phyloP scores from a whole-genome alignment of 2,329 filamentous ascomycete genomes.

The Aspergillus thermomutatus region DNA sequence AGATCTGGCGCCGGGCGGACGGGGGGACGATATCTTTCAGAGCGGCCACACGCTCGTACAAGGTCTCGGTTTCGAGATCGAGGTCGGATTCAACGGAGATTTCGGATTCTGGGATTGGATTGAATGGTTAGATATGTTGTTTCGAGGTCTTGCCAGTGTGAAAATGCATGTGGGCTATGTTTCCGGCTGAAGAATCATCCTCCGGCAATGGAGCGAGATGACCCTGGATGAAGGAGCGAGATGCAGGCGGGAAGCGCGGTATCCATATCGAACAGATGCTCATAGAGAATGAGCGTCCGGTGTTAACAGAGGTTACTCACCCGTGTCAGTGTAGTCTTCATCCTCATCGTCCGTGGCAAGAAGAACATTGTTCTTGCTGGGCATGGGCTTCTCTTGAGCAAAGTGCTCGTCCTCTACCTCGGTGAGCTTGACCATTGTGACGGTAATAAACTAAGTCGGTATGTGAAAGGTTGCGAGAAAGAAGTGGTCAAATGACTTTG shows the following conservation, averaged over 20 bases:
- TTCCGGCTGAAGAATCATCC: not conserved
- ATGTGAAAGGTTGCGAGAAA: slow-evolving; percentile 2
- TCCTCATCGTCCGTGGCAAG: slow-evolving; percentile 58
- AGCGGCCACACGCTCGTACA: slow-evolving; percentile 68
- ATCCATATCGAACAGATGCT: not conserved
- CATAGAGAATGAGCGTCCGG: not conserved
- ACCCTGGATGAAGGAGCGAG: not conserved
- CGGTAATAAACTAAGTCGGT: slow-evolving; percentile 12
- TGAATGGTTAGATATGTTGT: slow-evolving; percentile 11
- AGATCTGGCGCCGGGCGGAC: slow-evolving; percentile 65
- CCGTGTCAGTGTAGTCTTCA: slow-evolving; percentile 88
- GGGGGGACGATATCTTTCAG: slow-evolving; percentile 74
- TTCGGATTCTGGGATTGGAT: slow-evolving; percentile 62
- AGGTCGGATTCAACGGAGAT: slow-evolving; percentile 78
- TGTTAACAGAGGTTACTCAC: slow-evolving; percentile 49
- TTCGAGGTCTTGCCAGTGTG: not conserved
- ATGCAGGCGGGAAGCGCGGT: not conserved
- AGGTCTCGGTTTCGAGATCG: slow-evolving; percentile 52
- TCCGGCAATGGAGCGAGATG: not conserved
- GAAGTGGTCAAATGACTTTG: slow-evolving; percentile 2
- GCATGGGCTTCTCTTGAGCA: slow-evolving; percentile 65
- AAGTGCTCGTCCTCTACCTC: slow-evolving; percentile 98
- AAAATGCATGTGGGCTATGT: not conserved
- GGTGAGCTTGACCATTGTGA: slow-evolving; percentile 86
- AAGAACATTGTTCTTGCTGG: slow-evolving; percentile 56